Conservation (phyloP, 2,329 filamentous ascomycete genomes). For the Capronia coronata region DNA sequence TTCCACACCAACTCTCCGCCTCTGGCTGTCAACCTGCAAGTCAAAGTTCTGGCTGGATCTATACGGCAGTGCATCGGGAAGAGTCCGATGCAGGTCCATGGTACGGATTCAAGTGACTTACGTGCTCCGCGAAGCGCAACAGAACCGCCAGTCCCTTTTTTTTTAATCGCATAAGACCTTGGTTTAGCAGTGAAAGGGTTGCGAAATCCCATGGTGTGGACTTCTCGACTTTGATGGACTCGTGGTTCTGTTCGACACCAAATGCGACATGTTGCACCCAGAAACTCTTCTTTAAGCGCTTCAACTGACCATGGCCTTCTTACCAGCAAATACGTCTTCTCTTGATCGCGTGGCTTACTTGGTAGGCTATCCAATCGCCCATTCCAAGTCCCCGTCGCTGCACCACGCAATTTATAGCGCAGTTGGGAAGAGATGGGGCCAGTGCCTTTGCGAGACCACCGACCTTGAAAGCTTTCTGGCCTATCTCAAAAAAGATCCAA, state of each 20-base stretch:
- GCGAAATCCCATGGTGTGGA: too few species aligned
- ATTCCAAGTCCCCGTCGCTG: conserved; percentile 51
- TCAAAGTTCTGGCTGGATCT: not conserved
- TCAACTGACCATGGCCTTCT: conserved; percentile 9
- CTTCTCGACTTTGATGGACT: too few species aligned
- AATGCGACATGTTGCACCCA: not conserved
- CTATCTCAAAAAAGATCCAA: conserved; percentile 34
- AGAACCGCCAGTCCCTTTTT: too few species aligned
- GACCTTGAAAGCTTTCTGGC: conserved; percentile 33
- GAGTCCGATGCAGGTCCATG: too few species aligned
- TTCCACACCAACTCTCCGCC: not conserved
- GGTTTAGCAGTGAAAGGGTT: too few species aligned
- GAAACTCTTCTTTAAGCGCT: not conserved
- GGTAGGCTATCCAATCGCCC: conserved; percentile 52
- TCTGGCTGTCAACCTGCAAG: not conserved
- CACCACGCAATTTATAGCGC: conserved; percentile 50
- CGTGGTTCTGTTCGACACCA: too few species aligned
- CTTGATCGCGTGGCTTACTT: conserved; percentile 49
- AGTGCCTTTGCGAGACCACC: conserved; percentile 34
- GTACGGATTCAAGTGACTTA: too few species aligned
- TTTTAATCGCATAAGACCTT: too few species aligned
- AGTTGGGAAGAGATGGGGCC: conserved; percentile 48
- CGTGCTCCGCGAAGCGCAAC: too few species aligned
- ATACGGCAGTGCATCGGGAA: too few species aligned
- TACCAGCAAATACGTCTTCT: conserved; percentile 28